phyloP scores from a whole-genome alignment of 116 monocot species.

The Cymodocea nodosa region DNA sequence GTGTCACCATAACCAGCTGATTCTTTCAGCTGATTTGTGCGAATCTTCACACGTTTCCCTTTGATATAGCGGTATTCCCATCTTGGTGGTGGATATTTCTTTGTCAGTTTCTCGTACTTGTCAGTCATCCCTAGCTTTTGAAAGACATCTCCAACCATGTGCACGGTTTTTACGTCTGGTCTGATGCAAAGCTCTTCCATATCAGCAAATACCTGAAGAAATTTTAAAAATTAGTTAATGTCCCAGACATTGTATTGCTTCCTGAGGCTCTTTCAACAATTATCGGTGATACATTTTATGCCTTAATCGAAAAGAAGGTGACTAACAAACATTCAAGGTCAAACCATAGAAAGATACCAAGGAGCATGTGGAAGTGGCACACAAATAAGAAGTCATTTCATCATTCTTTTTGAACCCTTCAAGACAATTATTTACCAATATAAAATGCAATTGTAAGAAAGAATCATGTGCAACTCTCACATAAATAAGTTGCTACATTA shows the following conservation, averaged over 20 bases:
- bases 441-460: too few species aligned
- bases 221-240: not conserved
- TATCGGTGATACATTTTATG: too few species aligned
- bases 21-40: slow-evolving; percentile 5
- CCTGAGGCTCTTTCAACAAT: too few species aligned
- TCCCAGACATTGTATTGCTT: not conserved
- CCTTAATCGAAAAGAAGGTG: too few species aligned
- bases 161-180: slow-evolving; percentile 46
- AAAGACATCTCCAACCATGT: slow-evolving; percentile 67
- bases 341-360: too few species aligned
- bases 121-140: slow-evolving; percentile 63
- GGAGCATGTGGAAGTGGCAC: too few species aligned
- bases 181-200: slow-evolving; percentile 86
- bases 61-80: slow-evolving; percentile 86
- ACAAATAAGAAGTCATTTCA: too few species aligned
- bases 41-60: slow-evolving; percentile 74
- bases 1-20: not conserved
- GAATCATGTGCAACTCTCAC: too few species aligned
- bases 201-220: slow-evolving; percentile 63
- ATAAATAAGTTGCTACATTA: too few species aligned
- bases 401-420: too few species aligned
- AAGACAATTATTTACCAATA: too few species aligned
- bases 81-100: slow-evolving; percentile 65
- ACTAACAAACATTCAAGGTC: too few species aligned
- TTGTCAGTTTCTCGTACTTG: slow-evolving; percentile 56